Evolutionary conservation across 495 filamentous ascomycete genomes (phyloP).

Genomic region (Pyrenopolyporus hunteri): DNA sequence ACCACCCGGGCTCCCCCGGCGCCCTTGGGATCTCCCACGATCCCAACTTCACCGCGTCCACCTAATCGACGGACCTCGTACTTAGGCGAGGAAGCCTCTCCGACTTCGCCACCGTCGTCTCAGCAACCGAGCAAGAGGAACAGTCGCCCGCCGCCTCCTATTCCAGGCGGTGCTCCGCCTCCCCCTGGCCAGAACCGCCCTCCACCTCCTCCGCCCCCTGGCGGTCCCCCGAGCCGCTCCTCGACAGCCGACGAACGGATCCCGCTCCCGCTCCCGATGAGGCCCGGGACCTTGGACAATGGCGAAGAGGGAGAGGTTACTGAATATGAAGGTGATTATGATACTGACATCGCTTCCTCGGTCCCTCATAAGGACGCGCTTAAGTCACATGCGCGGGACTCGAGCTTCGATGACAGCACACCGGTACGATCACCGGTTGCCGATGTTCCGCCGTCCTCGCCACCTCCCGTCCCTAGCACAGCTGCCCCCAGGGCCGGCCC

Average conservation of each 20-base stretch:
- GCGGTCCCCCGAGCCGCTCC: constrained; percentile 59
- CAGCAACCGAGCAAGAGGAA: constrained; percentile 56
- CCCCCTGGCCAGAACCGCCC: constrained; percentile 66
- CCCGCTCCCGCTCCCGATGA: constrained; percentile 44
- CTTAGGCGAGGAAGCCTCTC: constrained; percentile 53
- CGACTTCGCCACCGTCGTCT: constrained; percentile 48
- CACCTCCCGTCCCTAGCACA: constrained; percentile 52
- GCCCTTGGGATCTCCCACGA: constrained; percentile 57
- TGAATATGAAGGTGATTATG: constrained; percentile 98
- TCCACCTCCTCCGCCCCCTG: constrained; percentile 80
- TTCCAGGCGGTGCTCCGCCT: constrained; percentile 56
- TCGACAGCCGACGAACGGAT: constrained; percentile 63
- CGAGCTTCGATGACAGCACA: constrained; percentile 65
- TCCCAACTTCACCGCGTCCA: constrained; percentile 61
- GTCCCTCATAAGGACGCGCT: constrained; percentile 90
- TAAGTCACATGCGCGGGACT: constrained; percentile 78
- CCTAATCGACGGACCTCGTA: constrained; percentile 60
- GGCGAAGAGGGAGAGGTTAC: constrained; percentile 81
- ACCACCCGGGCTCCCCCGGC: constrained; percentile 50
- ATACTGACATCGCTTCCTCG: constrained; percentile 93
- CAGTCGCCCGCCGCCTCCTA: constrained; percentile 57
- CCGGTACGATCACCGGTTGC: constrained; percentile 55
- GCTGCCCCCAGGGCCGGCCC: constrained; percentile 52
- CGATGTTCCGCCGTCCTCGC: constrained; percentile 50
- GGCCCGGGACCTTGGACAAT: constrained; percentile 58